Conservation (phyloP, 805 yeast species). For the Candida mattraensis region DNA sequence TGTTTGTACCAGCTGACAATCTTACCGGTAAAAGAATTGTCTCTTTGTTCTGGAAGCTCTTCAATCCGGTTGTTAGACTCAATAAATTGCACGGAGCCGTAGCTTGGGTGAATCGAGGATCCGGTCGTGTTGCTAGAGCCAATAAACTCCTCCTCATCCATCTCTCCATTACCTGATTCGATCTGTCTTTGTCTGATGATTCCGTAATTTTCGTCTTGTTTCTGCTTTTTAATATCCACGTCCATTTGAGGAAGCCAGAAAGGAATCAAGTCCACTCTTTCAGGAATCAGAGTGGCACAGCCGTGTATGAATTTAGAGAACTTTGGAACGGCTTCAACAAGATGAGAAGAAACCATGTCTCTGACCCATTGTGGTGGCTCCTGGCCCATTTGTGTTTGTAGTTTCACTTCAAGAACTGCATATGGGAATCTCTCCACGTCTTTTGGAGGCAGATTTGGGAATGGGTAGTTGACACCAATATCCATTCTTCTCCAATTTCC, state of each 20-base stretch:
- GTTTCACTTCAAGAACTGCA: slow-evolving; percentile 94
- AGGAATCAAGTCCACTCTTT: slow-evolving; percentile 80
- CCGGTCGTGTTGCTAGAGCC: slow-evolving; percentile 31
- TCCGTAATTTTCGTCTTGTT: slow-evolving; percentile 56
- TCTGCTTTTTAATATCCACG: slow-evolving; percentile 90
- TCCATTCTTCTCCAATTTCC: slow-evolving; percentile 98
- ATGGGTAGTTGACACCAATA: slow-evolving; percentile 97
- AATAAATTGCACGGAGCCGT: slow-evolving; percentile 33
- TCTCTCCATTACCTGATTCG: slow-evolving; percentile 49
- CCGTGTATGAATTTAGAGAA: slow-evolving; percentile 98
- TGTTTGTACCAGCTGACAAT: slow-evolving; percentile 17
- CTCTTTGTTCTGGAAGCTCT: slow-evolving; percentile 14
- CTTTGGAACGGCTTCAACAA: slow-evolving; percentile 98
- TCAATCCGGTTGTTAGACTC: slow-evolving; percentile 32
- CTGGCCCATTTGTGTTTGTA: slow-evolving; percentile 97
- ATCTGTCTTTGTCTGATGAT: slow-evolving; percentile 49
- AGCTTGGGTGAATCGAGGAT: slow-evolving; percentile 10
- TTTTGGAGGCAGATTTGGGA: slow-evolving; percentile 74
- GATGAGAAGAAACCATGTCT: slow-evolving; percentile 84
- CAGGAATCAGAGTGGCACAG: slow-evolving; percentile 86
- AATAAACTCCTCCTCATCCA: slow-evolving; percentile 63
- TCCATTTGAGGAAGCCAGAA: slow-evolving; percentile 99
- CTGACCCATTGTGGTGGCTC: slow-evolving; percentile 99
- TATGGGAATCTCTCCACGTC: slow-evolving; percentile 95
- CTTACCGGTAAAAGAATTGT: slow-evolving; percentile 18